These are phyloP conservation scores for Sarocladium brachiariae DNA, from an alignment of 2,329 filamentous ascomycete genomes.

Conservation along the genomic window DNA sequence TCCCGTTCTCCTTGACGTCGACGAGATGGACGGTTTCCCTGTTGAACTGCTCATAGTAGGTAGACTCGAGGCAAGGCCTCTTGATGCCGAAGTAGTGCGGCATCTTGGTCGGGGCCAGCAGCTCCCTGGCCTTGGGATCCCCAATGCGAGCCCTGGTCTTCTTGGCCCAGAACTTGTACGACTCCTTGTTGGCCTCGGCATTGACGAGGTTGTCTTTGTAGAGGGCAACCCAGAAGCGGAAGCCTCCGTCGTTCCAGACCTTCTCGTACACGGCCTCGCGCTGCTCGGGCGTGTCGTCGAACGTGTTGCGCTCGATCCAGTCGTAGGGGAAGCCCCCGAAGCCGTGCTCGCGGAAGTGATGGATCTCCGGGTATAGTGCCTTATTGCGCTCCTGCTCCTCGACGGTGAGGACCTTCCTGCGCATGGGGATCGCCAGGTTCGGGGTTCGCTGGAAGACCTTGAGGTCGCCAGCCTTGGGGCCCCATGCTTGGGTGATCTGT, in stretches of 20 bases:
- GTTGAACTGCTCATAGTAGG: constrained; percentile 43
- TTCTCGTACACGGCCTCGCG: constrained; percentile 41
- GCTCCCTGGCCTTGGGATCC: constrained; percentile 39
- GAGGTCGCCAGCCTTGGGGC: constrained; percentile 42
- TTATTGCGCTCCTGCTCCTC: constrained; percentile 36
- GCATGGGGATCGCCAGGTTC: constrained; percentile 58
- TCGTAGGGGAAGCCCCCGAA: constrained; percentile 56
- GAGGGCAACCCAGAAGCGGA: constrained; percentile 44
- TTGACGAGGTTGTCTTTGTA: constrained; percentile 47
- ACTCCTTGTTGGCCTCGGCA: constrained; percentile 40
- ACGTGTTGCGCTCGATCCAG: constrained; percentile 45
- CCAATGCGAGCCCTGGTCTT: constrained; percentile 43
- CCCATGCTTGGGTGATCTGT: constrained; percentile 56
- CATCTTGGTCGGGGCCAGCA: constrained; percentile 45
- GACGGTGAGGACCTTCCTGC: constrained; percentile 32
- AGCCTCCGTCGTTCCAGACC: constrained; percentile 45
- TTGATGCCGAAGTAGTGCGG: constrained; percentile 50
- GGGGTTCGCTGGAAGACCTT: constrained; percentile 61
- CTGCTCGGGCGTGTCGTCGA: constrained; percentile 44
- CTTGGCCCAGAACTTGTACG: constrained; percentile 48
- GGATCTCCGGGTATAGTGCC: constrained; percentile 42
- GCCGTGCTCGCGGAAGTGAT: constrained; percentile 40
- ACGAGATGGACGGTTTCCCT: constrained; percentile 34
- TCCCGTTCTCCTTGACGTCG: constrained; percentile 32
- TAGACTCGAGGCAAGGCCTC: constrained; percentile 35